phyloP scores from a whole-genome alignment of 352 stramenopile genomes.

The Albugo candida region DNA sequence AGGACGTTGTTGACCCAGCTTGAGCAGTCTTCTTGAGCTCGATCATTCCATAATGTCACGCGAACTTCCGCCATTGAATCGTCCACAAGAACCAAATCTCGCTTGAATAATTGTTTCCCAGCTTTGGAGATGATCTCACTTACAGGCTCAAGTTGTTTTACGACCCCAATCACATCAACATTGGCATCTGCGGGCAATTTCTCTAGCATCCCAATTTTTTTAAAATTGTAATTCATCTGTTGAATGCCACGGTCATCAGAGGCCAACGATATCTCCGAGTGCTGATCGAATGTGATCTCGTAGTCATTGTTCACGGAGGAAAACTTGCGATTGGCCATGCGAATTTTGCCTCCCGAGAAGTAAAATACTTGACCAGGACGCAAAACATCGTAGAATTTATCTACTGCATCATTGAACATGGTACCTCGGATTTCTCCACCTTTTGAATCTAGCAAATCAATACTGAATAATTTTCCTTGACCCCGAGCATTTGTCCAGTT shows the following conservation, averaged over 20 bases:
- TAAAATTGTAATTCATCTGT: constrained; percentile 83
- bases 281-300: constrained; percentile 95
- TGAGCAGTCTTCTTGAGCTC: constrained; percentile 58
- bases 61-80: constrained; percentile 91
- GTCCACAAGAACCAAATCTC: constrained; percentile 91
- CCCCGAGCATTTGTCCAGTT: constrained; percentile 93
- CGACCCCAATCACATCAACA: constrained; percentile 91
- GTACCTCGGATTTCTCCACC: constrained; percentile 94
- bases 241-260: constrained; percentile 82
- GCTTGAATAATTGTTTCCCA: constrained; percentile 90
- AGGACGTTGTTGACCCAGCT: constrained; percentile 83
- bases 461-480: constrained; percentile 91
- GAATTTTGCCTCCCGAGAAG: constrained; percentile 88
- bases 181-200: constrained; percentile 63
- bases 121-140: constrained; percentile 89
- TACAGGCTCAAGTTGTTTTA: constrained; percentile 84
- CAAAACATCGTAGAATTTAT: constrained; percentile 92
- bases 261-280: constrained; percentile 85
- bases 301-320: constrained; percentile 94
- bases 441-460: constrained; percentile 90
- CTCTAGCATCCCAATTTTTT: constrained; percentile 88
- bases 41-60: constrained; percentile 94
- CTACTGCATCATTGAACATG: constrained; percentile 97
- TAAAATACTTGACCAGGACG: constrained; percentile 81
- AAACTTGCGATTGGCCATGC: constrained; percentile 96